Evolutionary conservation across 148 eudicot species (phyloP).

Genomic region (Vaccinium myrtillus): DNA sequence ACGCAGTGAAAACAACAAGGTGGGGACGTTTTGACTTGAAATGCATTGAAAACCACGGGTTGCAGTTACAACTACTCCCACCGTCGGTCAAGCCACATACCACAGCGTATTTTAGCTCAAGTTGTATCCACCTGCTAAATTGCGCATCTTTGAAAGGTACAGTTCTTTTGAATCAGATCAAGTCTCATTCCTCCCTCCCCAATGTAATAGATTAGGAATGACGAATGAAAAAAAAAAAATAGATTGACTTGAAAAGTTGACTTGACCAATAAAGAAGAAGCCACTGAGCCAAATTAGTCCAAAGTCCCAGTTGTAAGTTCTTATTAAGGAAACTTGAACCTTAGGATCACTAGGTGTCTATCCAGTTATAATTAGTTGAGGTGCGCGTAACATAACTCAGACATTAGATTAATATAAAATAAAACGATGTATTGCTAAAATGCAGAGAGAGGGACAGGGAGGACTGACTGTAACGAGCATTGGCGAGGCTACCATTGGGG

Average conservation of each 20-base stretch:
- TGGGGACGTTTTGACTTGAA: conserved; percentile 35
- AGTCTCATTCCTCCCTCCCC: too few relatives aligned
- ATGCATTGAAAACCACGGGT: conserved; percentile 32
- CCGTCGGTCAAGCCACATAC: conserved; percentile 22
- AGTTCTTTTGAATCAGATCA: neutral
- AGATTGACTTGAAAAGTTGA: neutral
- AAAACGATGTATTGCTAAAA: neutral
- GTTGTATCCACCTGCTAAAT: neutral
- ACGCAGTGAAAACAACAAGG: neutral
- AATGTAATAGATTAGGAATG: too few relatives aligned
- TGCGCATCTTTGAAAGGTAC: neutral
- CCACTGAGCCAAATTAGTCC: neutral
- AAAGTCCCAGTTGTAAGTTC: too few relatives aligned
- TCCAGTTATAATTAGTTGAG: too few relatives aligned
- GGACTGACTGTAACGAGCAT: conserved; percentile 80
- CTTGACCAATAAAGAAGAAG: neutral
- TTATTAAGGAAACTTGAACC: too few relatives aligned
- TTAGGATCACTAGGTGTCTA: too few relatives aligned
- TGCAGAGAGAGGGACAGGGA: neutral
- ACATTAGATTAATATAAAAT: too few relatives aligned
- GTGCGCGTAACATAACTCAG: too few relatives aligned
- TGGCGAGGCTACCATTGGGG: conserved; percentile 89
- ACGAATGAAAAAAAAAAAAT: neutral
- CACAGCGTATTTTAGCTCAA: conserved; percentile 24
- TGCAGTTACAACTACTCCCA: conserved; percentile 66